Evolutionary conservation across 345 rosid species (phyloP), one percentile per base, ranked within the genome.

Genomic region (Microthlaspi erraticum): DNA sequence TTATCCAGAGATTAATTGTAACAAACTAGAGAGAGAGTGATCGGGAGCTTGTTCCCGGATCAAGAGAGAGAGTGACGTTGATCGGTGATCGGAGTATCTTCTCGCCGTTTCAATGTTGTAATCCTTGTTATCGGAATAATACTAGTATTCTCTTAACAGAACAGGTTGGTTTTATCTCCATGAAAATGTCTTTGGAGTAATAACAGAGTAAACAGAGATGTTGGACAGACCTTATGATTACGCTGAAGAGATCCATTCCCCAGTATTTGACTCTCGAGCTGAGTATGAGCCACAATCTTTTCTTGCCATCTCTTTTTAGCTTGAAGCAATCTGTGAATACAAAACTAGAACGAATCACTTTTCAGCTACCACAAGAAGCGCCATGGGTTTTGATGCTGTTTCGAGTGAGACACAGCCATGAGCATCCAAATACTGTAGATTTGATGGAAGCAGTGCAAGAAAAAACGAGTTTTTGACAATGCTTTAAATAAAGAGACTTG

Each of bases 381-480:
- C 44, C 74, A 75, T 51, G 8, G 78, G 78, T 8, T 23, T 68
- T 17, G 20, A 69, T 3, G 68, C 59, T 34, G 50, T 33, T 60
- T 75, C 64, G 2, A 75, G 73, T 44, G 64, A 75, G 55, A 61
- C 17, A 26, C 78, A 74, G 0, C 69, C 78, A 75, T 75, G 73
- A 60, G 64, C 78, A 68, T 75, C 78, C 57, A 75, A 46, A 50
- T 60, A 75, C 61, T 67, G 50, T 50, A 74, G 64, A 53, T 53
- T 75, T 44, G 74, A 60, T 43, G 78, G 78, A 52, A 68, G 78
- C 36, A 43, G 5, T 6, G 70, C 74, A 31, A 75, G 78, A 17
- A 17, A 70, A 75, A 41, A 26, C 8, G 39, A 75, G 78, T 0
- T 68, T 29, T 34, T 11, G 36, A 13, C 74, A 75, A 75, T 60